Percentiles rank a stretch among this genome's conserved stretches.
Evolutionary conservation across 2,329 filamentous ascomycete genomes (phyloP).

Genomic region (Thielaviopsis ethacetica): DNA sequence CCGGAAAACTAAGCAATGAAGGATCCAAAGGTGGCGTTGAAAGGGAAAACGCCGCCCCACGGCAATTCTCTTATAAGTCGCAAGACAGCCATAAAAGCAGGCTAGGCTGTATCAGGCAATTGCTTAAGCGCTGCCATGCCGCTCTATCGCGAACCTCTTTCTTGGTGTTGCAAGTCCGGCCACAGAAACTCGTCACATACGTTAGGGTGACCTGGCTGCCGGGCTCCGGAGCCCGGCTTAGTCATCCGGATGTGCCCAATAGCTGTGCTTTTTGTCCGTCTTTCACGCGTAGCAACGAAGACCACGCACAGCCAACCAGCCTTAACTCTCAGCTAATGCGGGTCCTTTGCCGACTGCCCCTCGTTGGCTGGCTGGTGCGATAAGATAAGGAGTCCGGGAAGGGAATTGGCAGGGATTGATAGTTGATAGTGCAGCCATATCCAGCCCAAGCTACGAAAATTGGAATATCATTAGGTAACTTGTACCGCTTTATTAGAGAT

Average conservation of each 20-base stretch:
- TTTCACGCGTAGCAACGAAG: too few relatives aligned
- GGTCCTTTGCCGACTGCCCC: neutral
- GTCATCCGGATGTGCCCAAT: neutral
- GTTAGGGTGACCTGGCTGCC: neutral
- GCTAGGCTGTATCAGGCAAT: neutral
- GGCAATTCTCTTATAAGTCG: neutral
- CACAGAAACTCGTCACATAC: neutral
- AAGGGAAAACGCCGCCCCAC: neutral
- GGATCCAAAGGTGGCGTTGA: neutral
- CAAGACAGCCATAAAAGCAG: neutral
- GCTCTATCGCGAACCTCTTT: neutral
- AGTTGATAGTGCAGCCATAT: neutral
- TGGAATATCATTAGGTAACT: neutral
- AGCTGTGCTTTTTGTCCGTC: too few relatives aligned
- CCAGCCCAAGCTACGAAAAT: neutral
- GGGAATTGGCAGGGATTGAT: neutral
- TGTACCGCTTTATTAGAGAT: neutral
- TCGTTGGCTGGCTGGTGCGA: neutral
- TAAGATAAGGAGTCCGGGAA: neutral
- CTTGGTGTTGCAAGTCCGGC: neutral
- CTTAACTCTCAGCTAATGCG: neutral
- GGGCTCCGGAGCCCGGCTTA: neutral
- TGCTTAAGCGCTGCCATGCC: neutral
- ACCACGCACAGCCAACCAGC: neutral
- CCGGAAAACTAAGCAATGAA: neutral